Conservation (phyloP, 1,139 yeast species). For the Yamadazyma taylorii region DNA sequence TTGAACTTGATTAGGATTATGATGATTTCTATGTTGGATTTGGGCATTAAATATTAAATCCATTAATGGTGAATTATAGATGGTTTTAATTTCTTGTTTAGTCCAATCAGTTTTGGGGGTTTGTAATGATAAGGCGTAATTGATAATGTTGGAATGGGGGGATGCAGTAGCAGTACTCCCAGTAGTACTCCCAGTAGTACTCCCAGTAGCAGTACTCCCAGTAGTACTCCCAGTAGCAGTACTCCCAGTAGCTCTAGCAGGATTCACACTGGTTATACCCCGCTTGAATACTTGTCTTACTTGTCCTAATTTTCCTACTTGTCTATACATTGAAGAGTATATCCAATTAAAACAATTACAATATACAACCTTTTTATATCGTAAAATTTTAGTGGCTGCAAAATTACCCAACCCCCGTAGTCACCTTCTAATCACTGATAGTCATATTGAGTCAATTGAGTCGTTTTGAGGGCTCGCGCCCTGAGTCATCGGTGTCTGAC, state of each 20-base stretch:
- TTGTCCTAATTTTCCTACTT: no score
- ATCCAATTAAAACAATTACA: no score
- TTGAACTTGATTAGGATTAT: constrained; percentile 70
- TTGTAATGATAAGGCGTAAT: constrained; percentile 5
- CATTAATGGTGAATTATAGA: constrained; percentile 65
- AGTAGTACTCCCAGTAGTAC: no score
- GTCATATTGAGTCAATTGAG: constrained; percentile 3
- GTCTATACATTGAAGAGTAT: background rate
- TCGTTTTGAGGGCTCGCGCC: background rate
- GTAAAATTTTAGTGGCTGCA: background rate
- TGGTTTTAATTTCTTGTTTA: constrained; percentile 53
- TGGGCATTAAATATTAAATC: constrained; percentile 66
- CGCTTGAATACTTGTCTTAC: no score
- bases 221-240: no score
- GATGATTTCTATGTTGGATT: constrained; percentile 62
- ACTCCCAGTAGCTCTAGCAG: no score
- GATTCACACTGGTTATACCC: no score
- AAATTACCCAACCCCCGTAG: background rate
- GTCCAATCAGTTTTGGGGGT: constrained; percentile 59
- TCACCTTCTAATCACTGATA: no score
- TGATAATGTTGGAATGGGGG: no score
- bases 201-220: no score
- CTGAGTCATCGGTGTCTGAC: no score
- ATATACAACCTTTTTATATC: background rate
- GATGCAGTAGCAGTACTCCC: no score